phyloP scores from a whole-genome alignment of 192 early-diverging fungal genomes.

The Podila clonocystis region DNA sequence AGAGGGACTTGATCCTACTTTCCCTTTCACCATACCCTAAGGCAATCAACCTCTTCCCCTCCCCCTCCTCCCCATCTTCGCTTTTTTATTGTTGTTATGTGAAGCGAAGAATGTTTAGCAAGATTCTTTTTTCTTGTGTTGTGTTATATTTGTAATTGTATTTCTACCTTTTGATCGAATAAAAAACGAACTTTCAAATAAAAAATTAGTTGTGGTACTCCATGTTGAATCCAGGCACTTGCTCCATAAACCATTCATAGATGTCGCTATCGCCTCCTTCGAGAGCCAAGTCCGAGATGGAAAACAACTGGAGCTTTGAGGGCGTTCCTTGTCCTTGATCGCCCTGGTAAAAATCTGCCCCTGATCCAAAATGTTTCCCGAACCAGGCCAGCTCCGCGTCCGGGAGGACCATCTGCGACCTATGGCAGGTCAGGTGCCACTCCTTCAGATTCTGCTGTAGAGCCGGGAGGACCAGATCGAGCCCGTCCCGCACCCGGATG shows the following conservation, averaged over 20 bases:
- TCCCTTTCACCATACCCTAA: neutral
- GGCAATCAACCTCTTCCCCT: no score
- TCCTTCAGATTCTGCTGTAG: neutral
- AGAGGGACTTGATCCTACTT: neutral
- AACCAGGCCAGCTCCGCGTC: neutral
- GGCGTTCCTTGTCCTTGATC: neutral
- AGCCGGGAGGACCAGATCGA: constrained; percentile 3
- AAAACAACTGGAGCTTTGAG: neutral
- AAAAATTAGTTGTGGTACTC: neutral
- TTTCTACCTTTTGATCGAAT: neutral
- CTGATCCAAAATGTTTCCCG: neutral
- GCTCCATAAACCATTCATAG: neutral
- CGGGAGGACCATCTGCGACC: neutral
- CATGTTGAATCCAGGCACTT: neutral
- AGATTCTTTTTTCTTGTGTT: neutral
- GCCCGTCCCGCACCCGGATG: constrained; percentile 14
- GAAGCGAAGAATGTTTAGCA: neutral
- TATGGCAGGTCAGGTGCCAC: neutral
- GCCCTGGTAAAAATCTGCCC: neutral
- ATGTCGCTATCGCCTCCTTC: neutral
- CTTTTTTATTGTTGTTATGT: constrained; percentile 9
- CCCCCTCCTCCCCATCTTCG: neutral
- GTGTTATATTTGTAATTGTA: neutral
- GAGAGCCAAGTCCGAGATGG: neutral
- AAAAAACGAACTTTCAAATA: no score